Evolutionary conservation across 306 rosid genomes (phyloP).

Genomic region (Citrullus colocynthis): DNA sequence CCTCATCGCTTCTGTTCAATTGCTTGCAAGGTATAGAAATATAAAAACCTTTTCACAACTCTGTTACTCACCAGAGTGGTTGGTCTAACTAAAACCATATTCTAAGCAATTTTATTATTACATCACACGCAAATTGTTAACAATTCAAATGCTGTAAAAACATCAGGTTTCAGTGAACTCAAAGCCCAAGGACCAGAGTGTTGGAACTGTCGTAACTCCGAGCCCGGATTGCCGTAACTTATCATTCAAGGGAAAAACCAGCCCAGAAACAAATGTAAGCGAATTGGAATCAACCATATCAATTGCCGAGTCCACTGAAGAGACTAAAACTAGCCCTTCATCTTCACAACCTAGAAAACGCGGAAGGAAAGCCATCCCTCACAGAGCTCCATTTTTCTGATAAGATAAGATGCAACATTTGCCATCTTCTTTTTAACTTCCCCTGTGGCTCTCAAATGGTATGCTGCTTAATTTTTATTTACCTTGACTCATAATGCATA

Average conservation of each 20-base stretch:
- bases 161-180: constrained; percentile 23
- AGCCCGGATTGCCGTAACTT: constrained; percentile 28
- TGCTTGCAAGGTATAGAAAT: constrained; percentile 71
- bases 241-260: constrained; percentile 23
- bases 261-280: constrained; percentile 37
- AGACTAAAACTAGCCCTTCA: constrained; percentile 30
- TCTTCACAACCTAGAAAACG: constrained; percentile 54
- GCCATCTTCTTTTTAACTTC: constrained; percentile 5
- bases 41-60: not conserved
- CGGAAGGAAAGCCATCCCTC: constrained; percentile 61
- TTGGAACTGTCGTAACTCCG: constrained; percentile 11
- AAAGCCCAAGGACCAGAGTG: constrained; percentile 22
- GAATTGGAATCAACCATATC: constrained; percentile 55
- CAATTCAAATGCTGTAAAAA: not conserved
- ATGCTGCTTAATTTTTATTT: constrained; percentile 5
- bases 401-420: constrained; percentile 10
- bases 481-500: not conserved
- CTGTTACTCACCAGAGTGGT: not conserved
- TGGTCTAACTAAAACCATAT: not conserved
- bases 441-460: constrained; percentile 5
- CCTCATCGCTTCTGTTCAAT: constrained; percentile 77
- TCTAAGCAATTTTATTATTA: not conserved
- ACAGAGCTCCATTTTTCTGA: constrained; percentile 37
- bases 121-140: not conserved
- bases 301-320: constrained; percentile 56